Evolutionary conservation across 2,329 filamentous ascomycete genomes (phyloP).

Genomic region (Pochonia chlamydosporia): DNA sequence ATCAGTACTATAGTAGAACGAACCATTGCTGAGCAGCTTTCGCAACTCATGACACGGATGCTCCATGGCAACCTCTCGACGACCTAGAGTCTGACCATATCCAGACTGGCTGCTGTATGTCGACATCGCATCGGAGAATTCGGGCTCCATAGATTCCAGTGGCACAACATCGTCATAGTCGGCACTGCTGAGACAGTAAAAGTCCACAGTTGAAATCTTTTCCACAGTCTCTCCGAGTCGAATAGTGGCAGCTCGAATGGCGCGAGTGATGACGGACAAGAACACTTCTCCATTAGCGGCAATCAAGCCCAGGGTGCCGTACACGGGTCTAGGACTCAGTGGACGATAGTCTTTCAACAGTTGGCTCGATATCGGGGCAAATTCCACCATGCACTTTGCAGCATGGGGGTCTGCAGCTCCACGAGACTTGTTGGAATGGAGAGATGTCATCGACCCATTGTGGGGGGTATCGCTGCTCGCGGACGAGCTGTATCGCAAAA

Average conservation of each 20-base stretch:
- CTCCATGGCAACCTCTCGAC: slow-evolving; percentile 66
- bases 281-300: slow-evolving; percentile 82
- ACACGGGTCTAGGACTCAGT: slow-evolving; percentile 66
- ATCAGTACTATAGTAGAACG: slow-evolving; percentile 97
- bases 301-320: slow-evolving; percentile 84
- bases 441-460: slow-evolving; percentile 54
- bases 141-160: slow-evolving; percentile 45
- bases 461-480: slow-evolving; percentile 49
- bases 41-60: slow-evolving; percentile 88
- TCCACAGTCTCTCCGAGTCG: slow-evolving; percentile 85
- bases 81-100: slow-evolving; percentile 43
- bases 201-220: slow-evolving; percentile 80
- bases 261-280: slow-evolving; percentile 79
- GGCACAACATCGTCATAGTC: slow-evolving; percentile 75
- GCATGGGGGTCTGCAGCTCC: slow-evolving; percentile 36
- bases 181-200: slow-evolving; percentile 83
- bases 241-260: slow-evolving; percentile 72
- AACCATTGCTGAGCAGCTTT: slow-evolving; percentile 87
- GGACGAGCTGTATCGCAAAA: slow-evolving; percentile 72
- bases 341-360: slow-evolving; percentile 72
- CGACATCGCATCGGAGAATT: slow-evolving; percentile 40
- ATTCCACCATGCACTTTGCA: slow-evolving; percentile 82
- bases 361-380: slow-evolving; percentile 56
- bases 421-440: slow-evolving; percentile 40
- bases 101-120: slow-evolving; percentile 38